Base-by-base conservation (phyloP, 192 early-diverging fungal genomes). In the Backusella mclennaniae region DNA sequence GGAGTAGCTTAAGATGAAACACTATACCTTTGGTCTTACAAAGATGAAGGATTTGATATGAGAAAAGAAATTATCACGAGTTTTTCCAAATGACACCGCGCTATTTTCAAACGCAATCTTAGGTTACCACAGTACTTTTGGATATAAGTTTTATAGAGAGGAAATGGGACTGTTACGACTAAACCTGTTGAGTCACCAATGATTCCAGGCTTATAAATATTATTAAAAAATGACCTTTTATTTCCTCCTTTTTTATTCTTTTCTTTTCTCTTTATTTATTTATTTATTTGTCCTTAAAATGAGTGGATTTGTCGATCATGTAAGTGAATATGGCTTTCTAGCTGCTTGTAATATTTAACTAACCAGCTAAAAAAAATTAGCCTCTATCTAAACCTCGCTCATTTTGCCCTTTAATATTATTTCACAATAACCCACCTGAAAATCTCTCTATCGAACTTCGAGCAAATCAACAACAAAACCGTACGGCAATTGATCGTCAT, bases 321-420 rank as follows among this genome's bases (percentile, higher is more conserved):
- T 74, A 52, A 39, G 21, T 59, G 2, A 39, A 35, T 74, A 35
- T 42, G 1, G 0, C 49, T 38, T 42, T 17, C 53, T 14, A 19
- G 11, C 3, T 21, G 41, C 15, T 26, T 66, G 15, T 74, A 35
- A 12, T 39, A 56, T 66, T n/a, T 63, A 33, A 63, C 9, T 63
- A 7, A 63, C 12, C 23, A 63, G 12, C 23, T 63, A 12, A 11
- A 29, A 26, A 63, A 63, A 63, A 7, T 29, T 63, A 63, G 35
- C 21, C 53, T 52, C n/a, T 38, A 77, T 59, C 69, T 21, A 33
- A 35, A 39, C 23, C 42, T 39, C 77, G 77, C 19, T 72, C 59
- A 8, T 73, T 78, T 69, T 41, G 39, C 19, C 71, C 77, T 41
- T 26, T 78, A 35, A 39, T 78, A 52, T 17, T 78, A n/a, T 78